These are phyloP conservation scores for Opeltia flavorubescens DNA, from an alignment of 495 filamentous ascomycete genomes.

Conservation along the genomic window DNA sequence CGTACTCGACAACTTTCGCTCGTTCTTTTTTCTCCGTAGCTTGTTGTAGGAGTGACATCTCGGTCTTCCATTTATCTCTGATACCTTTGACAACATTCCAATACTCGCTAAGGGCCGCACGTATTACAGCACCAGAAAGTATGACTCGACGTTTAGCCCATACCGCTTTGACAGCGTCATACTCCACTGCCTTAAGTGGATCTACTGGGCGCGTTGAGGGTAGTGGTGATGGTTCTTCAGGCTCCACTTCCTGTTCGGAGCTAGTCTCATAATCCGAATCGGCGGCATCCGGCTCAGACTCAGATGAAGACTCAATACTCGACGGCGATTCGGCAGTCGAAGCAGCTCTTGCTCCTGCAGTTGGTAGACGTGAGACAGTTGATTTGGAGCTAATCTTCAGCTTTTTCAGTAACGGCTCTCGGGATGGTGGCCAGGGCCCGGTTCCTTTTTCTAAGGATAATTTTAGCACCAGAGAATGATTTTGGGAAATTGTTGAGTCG, in stretches of 20 bases:
- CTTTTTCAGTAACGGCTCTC: conserved; percentile 17
- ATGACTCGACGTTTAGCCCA: conserved; percentile 43
- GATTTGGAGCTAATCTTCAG: conserved; percentile 11
- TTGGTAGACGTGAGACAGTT: conserved; percentile 7
- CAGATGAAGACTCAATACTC: conserved; percentile 11
- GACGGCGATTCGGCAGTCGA: conserved; percentile 8
- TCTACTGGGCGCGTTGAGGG: conserved; percentile 36
- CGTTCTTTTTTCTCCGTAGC: conserved; percentile 38
- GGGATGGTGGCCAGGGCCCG: conserved; percentile 12
- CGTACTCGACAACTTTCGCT: conserved; percentile 26
- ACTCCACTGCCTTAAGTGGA: conserved; percentile 39
- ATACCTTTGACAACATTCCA: conserved; percentile 50
- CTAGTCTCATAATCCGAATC: conserved; percentile 36
- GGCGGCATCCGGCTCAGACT: conserved; percentile 30
- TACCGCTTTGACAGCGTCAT: conserved; percentile 50
- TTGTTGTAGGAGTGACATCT: conserved; percentile 39
- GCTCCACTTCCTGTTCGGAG: conserved; percentile 29
- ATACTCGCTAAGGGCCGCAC: conserved; percentile 37
- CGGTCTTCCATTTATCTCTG: conserved; percentile 47
- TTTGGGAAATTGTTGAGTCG: background rate
- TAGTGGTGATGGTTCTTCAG: conserved; percentile 37
- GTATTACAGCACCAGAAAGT: conserved; percentile 13
- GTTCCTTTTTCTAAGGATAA: conserved; percentile 14
- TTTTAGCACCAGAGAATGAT: conserved; percentile 1
- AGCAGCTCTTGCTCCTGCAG: conserved; percentile 2